Evolutionary conservation across 1,284 basidiomycete species (phyloP).

Genomic region (Ceratobasidium sp.): DNA sequence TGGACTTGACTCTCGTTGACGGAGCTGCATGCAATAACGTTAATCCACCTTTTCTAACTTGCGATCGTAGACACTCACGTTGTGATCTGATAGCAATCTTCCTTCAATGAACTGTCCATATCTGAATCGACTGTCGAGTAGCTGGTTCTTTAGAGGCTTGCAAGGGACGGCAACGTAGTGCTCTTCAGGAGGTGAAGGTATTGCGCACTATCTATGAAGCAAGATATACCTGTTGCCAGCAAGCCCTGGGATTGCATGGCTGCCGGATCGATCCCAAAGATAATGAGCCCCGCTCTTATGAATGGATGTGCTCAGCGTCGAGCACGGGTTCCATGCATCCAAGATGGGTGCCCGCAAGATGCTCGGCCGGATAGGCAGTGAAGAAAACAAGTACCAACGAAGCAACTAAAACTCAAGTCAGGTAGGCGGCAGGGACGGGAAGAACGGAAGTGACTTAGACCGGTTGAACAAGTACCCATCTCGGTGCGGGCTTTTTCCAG

Average conservation of each 20-base stretch:
- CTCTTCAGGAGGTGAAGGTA: neutral
- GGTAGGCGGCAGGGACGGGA: neutral
- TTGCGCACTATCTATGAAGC: neutral
- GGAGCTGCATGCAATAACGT: neutral
- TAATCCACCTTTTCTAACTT: neutral
- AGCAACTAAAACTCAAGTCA: neutral
- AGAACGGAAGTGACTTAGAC: neutral
- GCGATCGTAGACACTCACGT: neutral
- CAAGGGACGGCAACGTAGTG: neutral
- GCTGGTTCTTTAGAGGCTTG: neutral
- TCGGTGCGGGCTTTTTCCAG: neutral
- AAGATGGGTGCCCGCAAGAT: neutral
- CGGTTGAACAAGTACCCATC: neutral
- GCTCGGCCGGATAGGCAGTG: neutral
- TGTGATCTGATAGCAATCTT: neutral
- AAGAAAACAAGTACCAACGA: neutral
- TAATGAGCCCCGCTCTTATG: neutral
- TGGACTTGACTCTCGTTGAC: neutral
- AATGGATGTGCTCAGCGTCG: neutral
- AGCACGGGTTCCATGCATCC: neutral
- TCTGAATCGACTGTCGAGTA: neutral
- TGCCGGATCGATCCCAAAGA: neutral
- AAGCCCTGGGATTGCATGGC: neutral
- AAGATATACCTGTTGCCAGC: neutral
- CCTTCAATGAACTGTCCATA: neutral